A percentile compares a stretch with the other conserved stretches of the same genome.
phyloP scores from a whole-genome alignment of 305 asterid genomes.

The Petunia hybrid region DNA sequence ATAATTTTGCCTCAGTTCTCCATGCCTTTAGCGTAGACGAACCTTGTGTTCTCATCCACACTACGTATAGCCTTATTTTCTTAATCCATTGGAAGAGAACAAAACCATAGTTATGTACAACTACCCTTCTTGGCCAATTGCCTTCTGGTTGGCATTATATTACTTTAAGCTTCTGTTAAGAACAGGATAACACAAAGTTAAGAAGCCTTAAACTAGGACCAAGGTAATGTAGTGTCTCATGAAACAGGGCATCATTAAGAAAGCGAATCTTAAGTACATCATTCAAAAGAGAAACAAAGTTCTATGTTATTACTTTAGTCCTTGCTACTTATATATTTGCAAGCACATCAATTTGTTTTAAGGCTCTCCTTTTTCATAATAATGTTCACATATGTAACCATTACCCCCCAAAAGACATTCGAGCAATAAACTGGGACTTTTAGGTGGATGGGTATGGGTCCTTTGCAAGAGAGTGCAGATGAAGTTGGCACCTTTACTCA shows the following conservation, averaged over 20 bases:
- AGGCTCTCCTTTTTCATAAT: not conserved
- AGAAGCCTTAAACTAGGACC: conserved; percentile 6
- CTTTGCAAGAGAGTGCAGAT: conserved; percentile 18
- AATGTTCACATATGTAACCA: conserved; percentile 12
- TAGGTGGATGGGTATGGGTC: not conserved
- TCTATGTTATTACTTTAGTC: not conserved
- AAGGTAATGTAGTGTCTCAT: conserved; percentile 5
- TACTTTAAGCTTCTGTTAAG: not conserved
- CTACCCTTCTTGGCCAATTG: not conserved
- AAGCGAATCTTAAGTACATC: conserved; percentile 19
- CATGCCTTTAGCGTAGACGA: too few relatives aligned
- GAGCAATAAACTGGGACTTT: not conserved
- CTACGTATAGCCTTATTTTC: too few relatives aligned
- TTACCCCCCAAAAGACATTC: conserved; percentile 5
- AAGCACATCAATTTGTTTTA: conserved; percentile 13
- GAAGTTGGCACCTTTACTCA: not conserved
- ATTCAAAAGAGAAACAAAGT: not conserved
- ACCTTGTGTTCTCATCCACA: too few relatives aligned
- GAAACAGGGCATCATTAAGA: conserved; percentile 18
- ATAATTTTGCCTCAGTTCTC: too few relatives aligned
- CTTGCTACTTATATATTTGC: not conserved
- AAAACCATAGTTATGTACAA: too few relatives aligned
- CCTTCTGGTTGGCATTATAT: conserved; percentile 1
- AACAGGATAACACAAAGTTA: conserved; percentile 4
- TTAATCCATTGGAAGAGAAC: too few relatives aligned